Evolutionary conservation across 1,284 basidiomycete genomes (phyloP), one percentile per base, ranked within the genome.

Genomic region (Ceratobasidium sp.): DNA sequence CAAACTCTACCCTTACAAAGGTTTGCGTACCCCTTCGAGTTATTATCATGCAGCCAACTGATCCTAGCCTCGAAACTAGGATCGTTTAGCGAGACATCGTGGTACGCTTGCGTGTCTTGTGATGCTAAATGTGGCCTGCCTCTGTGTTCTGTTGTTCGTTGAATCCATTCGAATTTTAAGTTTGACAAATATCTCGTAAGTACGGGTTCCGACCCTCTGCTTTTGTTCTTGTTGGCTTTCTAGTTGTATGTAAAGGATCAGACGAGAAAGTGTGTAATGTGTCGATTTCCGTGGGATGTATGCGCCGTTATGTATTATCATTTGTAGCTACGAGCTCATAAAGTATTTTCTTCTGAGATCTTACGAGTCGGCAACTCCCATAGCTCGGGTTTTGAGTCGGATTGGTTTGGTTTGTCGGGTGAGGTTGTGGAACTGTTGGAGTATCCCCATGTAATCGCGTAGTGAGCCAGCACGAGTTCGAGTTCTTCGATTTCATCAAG

Each of bases 401-500:
- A 1, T 15, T 49, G 7, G 15, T 67, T 44, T 39, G 42, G 44
- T 49, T 15, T 18, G 10, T 28, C 26, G 3, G 44, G 5, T 49
- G 18, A 2, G 23, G 4, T 49, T 12, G 49, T 15, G 20, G 40
- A 46, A 44, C 26, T 4, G 46, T 77, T 20, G 13, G 75, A 67
- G 42, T 67, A 83, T 0, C 84, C 94, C 94, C 94, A 97, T 0
- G 93, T 93, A 68, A 98, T 90, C 18, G 93, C 94, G 84, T 98
- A 98, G 84, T 98, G 96, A 3, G 88, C 88, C 46, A 97, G 86
- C 1, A 98, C 93, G 2, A 98, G 89, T 71, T 96, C 93, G 23
- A 98, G 89, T 84, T 98, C 96, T 84, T 98, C 97, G 15, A 96
- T 88, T 85, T 98, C 97, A 82, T 98, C 97, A 7, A 98, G 88